These are phyloP conservation scores for Starmerella scarabaei DNA, from an alignment of 805 yeast species.

Conservation along the genomic window DNA sequence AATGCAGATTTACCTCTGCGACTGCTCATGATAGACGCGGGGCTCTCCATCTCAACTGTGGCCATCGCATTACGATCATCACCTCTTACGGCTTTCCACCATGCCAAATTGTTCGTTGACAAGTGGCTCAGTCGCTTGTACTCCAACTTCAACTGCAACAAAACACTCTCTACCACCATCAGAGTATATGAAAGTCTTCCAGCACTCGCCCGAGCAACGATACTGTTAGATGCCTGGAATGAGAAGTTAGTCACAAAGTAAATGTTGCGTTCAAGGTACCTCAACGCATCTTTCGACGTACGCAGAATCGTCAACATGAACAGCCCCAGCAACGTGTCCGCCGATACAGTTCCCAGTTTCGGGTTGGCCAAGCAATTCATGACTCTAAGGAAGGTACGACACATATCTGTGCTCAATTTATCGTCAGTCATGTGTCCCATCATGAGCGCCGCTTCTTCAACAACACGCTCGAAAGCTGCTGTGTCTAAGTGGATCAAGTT, in stretches of 20 bases:
- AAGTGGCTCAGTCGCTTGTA: constrained; percentile 29
- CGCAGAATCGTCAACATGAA: constrained; percentile 58
- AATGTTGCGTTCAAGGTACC: constrained; percentile 43
- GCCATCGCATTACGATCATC: constrained; percentile 1
- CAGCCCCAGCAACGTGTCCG: constrained; percentile 66
- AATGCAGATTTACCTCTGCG: constrained; percentile 57
- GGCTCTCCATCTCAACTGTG: constrained; percentile 18
- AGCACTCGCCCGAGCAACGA: constrained; percentile 4
- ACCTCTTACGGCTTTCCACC: constrained; percentile 40
- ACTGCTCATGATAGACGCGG: constrained; percentile 23
- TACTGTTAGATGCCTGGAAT: constrained; percentile 7
- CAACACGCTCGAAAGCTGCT: constrained; percentile 26
- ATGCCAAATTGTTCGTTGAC: constrained; percentile 37
- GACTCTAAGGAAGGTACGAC: constrained; percentile 34
- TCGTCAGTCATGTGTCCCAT: constrained; percentile 24
- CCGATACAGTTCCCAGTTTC: constrained; percentile 39
- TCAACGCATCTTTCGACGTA: constrained; percentile 37
- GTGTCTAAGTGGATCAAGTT: constrained; percentile 14
- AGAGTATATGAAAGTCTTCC: constrained; percentile 40
- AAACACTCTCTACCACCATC: constrained; percentile 73
- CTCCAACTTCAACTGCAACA: constrained; percentile 45
- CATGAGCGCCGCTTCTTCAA: constrained; percentile 31
- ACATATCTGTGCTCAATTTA: constrained; percentile 23
- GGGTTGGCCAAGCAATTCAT: constrained; percentile 34
- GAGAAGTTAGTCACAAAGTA: constrained; percentile 53